Base-by-base conservation (phyloP, 2,329 filamentous ascomycete genomes). In the Penicillium polonicum region DNA sequence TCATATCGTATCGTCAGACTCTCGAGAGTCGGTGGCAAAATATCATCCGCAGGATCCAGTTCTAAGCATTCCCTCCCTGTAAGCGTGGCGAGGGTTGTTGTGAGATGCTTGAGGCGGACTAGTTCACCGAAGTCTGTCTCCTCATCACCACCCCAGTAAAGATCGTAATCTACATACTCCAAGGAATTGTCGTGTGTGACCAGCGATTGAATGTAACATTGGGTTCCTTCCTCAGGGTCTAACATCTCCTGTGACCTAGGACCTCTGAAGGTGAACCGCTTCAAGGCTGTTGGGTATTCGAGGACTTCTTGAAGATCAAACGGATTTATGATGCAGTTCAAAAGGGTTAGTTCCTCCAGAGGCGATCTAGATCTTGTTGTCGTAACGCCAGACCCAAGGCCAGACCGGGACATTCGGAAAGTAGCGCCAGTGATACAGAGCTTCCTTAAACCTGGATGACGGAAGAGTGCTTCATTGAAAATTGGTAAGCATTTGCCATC, bases 1-100 rank as follows among this genome's bases (percentile, higher is more conserved):
- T 60, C 49, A 6, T 53, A 49, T 12, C 54, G 43, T 25, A 60
- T 39, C 9, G 58, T 60, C 6, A 60, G 49, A 29, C 41, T 57
- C 36, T 60, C 54, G 19, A 60, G 35, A 31, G 15, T 54, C 10
- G 9, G 21, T 2, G 58, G 58, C 15, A 60, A 10, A 29, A 35
- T 10, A 5, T 29, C 38, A 27, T 49, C 35, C 9, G 7, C 5
- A 6, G 48, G 38, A n/a, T 45, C 39, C 39, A 51, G 41, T 33
- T 56, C 39, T 3, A 51, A 12, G 7, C 53, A 56, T 19, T 44
- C 39, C 17, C 13, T 25, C 8, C 53, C 48, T 12, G 39, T 12
- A 19, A 56, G 46, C 31, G 53, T 29, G 31, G 39, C 29, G n/a
- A 52, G 36, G 1, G 54, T 58, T n/a, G 35, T 39, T 13, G 54